phyloP scores from a whole-genome alignment of 2,329 filamentous ascomycete genomes.

The Colletotrichum paranaense region DNA sequence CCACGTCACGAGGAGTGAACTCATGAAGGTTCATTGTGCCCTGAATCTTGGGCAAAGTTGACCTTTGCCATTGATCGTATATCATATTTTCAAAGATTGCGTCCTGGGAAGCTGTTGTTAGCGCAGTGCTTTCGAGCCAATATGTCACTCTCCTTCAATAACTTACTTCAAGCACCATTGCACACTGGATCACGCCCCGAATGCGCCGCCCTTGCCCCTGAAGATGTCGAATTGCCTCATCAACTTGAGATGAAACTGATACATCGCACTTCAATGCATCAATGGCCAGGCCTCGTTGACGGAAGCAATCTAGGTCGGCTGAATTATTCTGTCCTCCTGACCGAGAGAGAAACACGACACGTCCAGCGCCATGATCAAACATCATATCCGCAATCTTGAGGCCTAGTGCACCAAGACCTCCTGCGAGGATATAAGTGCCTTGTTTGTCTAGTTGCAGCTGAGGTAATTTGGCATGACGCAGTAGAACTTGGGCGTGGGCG shows the following conservation, averaged over 20 bases:
- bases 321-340: constrained; percentile 18
- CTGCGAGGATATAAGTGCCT: constrained; percentile 18
- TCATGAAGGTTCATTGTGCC: constrained; percentile 44
- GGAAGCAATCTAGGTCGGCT: neutral
- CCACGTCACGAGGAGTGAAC: constrained; percentile 40
- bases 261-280: constrained; percentile 21
- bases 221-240: neutral
- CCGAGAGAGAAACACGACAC: constrained; percentile 45
- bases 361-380: constrained; percentile 40
- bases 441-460: constrained; percentile 18
- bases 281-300: neutral
- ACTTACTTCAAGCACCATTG: constrained; percentile 54
- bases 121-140: too few relatives aligned
- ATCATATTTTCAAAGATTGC: constrained; percentile 48
- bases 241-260: neutral
- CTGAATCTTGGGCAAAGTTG: constrained; percentile 45
- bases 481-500: neutral
- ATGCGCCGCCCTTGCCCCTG: constrained; percentile 41
- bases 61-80: constrained; percentile 45
- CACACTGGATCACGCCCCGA: constrained; percentile 54
- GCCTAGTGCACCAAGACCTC: constrained; percentile 41
- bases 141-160: too few relatives aligned
- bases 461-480: constrained; percentile 30
- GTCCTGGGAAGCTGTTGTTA: constrained; percentile 32
- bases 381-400: constrained; percentile 40